Evolutionary conservation across 139 green algal genomes (phyloP), one percentile per base, ranked within the genome.

Genomic region (Tetradesmus obliquus): DNA sequence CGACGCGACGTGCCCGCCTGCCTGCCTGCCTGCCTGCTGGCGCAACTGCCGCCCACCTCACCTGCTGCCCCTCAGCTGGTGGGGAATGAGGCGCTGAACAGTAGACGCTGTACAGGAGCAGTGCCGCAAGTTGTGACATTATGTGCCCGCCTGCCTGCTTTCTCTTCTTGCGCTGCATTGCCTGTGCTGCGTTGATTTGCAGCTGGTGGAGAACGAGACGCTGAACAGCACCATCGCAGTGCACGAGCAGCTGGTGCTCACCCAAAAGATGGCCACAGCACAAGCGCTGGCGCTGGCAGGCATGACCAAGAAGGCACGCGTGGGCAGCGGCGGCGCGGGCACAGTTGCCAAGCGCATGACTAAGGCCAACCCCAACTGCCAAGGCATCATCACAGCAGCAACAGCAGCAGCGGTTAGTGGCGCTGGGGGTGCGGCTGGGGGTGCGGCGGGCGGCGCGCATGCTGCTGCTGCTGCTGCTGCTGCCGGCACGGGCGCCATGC

Each of bases 241-340:
- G 12, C 83, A 88, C n/a, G 83, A 88, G 83, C 83, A 88, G 83
- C 83, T 88, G 20, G 83, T 88, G 22, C 83, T 88, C 55, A 88
- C 83, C 55, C 83, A 88, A 24, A 88, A 88, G 57, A 69, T 88
- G 24, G 83, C 83, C 10, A 88, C 83, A n/a, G 83, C 83, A 10
- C 83, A 88, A n/a, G 83, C 83, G 9, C 83, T 88, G 22, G 83
- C 83, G 12, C 83, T 88, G 22, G 83, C 83, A 79, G 83, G 83
- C n/a, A 10, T 79, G 19, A 79, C 57, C 3, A 88, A 88, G n/a
- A 88, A 88, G 55, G n/a, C 83, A 9, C 22, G 83, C 5, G 83
- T 60, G 4, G 57, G 57, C n/a, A 51, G n/a, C 7, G 83, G 83
- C 22, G 83, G 83, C 32, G 83, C 83, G 79, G 83, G 83, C 22